Evolutionary conservation across 2,329 filamentous ascomycete species (phyloP).

Genomic region (Myriosclerotinia duriaeana): DNA sequence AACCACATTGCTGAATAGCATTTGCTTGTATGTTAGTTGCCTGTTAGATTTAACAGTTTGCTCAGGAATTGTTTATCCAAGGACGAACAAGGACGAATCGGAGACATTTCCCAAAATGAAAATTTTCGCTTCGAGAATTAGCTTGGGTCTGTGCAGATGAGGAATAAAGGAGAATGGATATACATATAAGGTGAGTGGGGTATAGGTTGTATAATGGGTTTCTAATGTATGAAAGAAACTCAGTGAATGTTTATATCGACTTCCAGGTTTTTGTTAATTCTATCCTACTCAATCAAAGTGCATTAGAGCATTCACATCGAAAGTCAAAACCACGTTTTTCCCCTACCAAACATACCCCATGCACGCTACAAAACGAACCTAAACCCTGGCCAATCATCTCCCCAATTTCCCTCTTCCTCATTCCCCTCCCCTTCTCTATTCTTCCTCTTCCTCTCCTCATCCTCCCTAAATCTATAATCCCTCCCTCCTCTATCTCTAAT

Average conservation of each 20-base stretch:
- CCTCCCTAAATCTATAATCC: not conserved
- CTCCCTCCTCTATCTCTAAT: constrained; percentile 1
- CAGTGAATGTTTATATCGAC: no score
- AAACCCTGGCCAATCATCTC: constrained; percentile 20
- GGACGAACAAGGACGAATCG: not conserved
- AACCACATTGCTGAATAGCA: rapidly evolving
- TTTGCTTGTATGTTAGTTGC: not conserved
- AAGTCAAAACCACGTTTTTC: not conserved
- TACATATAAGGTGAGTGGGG: no score
- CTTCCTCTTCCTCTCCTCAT: not conserved
- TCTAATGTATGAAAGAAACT: no score
- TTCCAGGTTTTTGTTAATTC: no score
- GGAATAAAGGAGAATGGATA: no score
- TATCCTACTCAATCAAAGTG: no score
- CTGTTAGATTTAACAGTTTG: no score
- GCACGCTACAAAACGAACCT: constrained; percentile 3
- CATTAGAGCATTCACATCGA: not conserved
- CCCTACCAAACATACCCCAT: no score
- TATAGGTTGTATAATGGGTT: no score
- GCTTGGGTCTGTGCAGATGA: not conserved
- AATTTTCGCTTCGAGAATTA: not conserved
- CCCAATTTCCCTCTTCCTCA: constrained; percentile 11
- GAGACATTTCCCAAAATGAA: not conserved
- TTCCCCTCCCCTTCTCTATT: not conserved
- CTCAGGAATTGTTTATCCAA: not conserved